A percentile compares a stretch with the other conserved stretches of the same genome.
Conservation (phyloP, 2,329 filamentous ascomycete genomes). For the Colletotrichum lentis region DNA sequence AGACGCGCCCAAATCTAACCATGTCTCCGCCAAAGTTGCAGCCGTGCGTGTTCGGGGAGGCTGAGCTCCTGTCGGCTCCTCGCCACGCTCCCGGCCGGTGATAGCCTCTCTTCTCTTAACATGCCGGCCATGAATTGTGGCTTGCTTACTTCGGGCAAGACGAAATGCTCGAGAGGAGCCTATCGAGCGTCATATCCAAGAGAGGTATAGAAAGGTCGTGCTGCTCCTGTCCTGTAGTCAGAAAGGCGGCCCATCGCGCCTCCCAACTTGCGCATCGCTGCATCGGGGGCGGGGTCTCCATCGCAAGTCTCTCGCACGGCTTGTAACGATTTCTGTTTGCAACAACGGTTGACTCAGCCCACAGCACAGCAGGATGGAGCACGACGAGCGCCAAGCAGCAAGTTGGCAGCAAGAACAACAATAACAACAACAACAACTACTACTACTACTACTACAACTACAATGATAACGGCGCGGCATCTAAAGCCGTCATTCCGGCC, state of each 20-base stretch:
- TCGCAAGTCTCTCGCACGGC: neutral
- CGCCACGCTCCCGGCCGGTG: conserved; percentile 18
- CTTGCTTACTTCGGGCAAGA: conserved; percentile 17
- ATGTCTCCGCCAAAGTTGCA: conserved; percentile 27
- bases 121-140: conserved; percentile 7
- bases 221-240: neutral
- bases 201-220: conserved; percentile 15
- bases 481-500: conserved; percentile 31
- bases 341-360: neutral
- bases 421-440: conserved; percentile 14
- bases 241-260: neutral
- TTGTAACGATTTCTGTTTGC: conserved; percentile 9
- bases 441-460: neutral
- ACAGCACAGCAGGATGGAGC: neutral
- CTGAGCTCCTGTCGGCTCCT: conserved; percentile 22
- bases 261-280: conserved; percentile 21
- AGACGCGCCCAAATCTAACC: conserved; percentile 14
- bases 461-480: conserved; percentile 5
- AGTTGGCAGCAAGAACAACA: neutral
- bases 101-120: conserved; percentile 23
- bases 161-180: neutral
- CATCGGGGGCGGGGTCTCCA: neutral
- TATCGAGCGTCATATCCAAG: too few species aligned
- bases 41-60: conserved; percentile 13
- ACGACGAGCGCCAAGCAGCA: neutral